Percentiles rank a stretch among this genome's conserved stretches.
These are phyloP conservation scores for Chlorella sp. DNA, from an alignment of 139 green algal species.

Conservation along the genomic window DNA sequence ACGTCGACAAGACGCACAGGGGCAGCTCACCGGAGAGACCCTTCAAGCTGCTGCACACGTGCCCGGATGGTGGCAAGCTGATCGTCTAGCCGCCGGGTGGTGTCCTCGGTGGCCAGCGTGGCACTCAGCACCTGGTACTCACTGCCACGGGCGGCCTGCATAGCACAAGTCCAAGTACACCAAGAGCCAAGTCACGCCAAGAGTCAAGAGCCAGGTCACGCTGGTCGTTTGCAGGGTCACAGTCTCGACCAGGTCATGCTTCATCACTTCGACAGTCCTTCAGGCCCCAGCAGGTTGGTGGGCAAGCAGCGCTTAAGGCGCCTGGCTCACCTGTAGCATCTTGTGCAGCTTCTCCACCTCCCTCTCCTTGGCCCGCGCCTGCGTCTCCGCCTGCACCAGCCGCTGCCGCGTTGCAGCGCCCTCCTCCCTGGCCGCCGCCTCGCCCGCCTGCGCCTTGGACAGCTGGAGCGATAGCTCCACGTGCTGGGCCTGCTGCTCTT, in stretches of 20 bases:
- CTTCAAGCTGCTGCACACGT: constrained; percentile 11
- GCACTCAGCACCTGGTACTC: not conserved
- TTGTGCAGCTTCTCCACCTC: not conserved
- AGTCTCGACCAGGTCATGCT: too few species aligned
- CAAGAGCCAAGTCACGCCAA: too few species aligned
- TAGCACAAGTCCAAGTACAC: not conserved
- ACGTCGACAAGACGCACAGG: too few species aligned
- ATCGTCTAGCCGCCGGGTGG: constrained; percentile 10
- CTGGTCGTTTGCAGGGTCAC: too few species aligned
- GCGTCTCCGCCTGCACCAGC: constrained; percentile 4
- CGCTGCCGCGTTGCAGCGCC: not conserved
- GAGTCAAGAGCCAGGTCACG: too few species aligned
- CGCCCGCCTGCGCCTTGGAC: not conserved
- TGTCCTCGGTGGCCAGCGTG: constrained; percentile 14
- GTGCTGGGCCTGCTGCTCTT: not conserved
- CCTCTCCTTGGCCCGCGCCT: constrained; percentile 9
- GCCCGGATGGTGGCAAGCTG: not conserved
- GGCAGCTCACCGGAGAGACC: not conserved
- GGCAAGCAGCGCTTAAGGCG: too few species aligned
- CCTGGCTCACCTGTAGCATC: not conserved
- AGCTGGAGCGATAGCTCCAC: not conserved
- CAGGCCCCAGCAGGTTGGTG: too few species aligned
- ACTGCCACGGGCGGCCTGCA: not conserved
- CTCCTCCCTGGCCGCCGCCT: not conserved
- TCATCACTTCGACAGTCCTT: too few species aligned